These are phyloP conservation scores for Sporopachydermia lactativora DNA, from an alignment of 805 yeast species.

Conservation along the genomic window DNA sequence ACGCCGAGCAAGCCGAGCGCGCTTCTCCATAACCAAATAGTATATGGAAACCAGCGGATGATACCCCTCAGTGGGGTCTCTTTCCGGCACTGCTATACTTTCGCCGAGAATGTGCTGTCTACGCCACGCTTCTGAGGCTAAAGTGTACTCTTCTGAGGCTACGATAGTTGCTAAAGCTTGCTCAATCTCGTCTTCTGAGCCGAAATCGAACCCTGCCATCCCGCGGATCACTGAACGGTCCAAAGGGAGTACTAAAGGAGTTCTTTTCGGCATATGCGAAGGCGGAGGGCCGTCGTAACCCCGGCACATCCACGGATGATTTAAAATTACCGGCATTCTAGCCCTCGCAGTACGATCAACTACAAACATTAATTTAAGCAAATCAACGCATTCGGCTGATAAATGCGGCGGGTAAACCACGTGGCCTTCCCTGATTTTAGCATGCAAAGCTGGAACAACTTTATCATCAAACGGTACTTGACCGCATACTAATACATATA, in stretches of 20 bases:
- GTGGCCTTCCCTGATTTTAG: slow-evolving; percentile 81
- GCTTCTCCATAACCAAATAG: slow-evolving; percentile 74
- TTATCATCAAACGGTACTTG: slow-evolving; percentile 97
- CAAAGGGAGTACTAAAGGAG: slow-evolving; percentile 59
- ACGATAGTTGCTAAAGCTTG: slow-evolving; percentile 44
- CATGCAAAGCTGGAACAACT: slow-evolving; percentile 81
- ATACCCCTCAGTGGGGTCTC: slow-evolving; percentile 76
- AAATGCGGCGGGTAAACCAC: slow-evolving; percentile 84
- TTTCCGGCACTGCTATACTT: slow-evolving; percentile 18
- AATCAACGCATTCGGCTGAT: slow-evolving; percentile 65
- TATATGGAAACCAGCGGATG: slow-evolving; percentile 86
- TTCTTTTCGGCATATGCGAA: slow-evolving; percentile 61
- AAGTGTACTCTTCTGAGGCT: slow-evolving; percentile 49
- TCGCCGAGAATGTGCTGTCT: slow-evolving; percentile 15
- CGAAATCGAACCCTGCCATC: slow-evolving; percentile 70
- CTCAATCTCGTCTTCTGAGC: slow-evolving; percentile 43
- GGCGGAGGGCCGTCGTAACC: slow-evolving; percentile 69
- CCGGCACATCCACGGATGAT: slow-evolving; percentile 90
- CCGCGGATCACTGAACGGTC: slow-evolving; percentile 54
- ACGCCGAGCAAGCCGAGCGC: slow-evolving; percentile 9
- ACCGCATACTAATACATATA: slow-evolving; percentile 92
- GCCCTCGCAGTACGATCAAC: slow-evolving; percentile 82
- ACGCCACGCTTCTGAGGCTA: slow-evolving; percentile 50
- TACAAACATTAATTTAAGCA: slow-evolving; percentile 79
- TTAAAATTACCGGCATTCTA: slow-evolving; percentile 56